Evolutionary conservation across 768 basidiomycete species (phyloP).

Genomic region (Collybiopsis luxurians): DNA sequence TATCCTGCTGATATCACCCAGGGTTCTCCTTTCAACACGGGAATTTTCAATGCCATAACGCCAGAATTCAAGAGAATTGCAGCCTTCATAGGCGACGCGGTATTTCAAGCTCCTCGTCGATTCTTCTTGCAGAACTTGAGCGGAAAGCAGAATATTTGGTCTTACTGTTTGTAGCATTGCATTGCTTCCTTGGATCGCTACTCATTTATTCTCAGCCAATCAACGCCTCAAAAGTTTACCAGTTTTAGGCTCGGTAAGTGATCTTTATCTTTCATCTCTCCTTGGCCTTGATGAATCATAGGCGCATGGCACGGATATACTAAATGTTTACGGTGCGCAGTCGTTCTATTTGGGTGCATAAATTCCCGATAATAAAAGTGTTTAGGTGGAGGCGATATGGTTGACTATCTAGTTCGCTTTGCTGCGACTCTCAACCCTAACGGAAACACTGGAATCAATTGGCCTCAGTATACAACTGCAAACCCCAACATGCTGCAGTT

Average conservation of each 20-base stretch:
- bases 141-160: constrained; percentile 34
- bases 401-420: constrained; percentile 27
- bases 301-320: constrained; percentile 23
- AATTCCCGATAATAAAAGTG: no score
- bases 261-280: no score
- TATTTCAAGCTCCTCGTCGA: constrained; percentile 35
- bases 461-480: constrained; percentile 29
- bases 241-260: constrained; percentile 24
- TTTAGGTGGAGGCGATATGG: constrained; percentile 16
- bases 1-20: constrained; percentile 23
- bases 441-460: constrained; percentile 2
- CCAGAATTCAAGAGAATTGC: constrained; percentile 36
- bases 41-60: constrained; percentile 21
- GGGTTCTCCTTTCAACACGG: constrained; percentile 38
- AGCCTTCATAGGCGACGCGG: constrained; percentile 31
- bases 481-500: constrained; percentile 23
- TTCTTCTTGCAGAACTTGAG: constrained; percentile 28
- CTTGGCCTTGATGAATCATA: constrained; percentile 7
- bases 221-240: constrained; percentile 23
- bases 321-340: constrained; percentile 15
- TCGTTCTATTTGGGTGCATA: no score
- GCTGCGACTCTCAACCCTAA: constrained; percentile 10
- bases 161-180: constrained; percentile 29
- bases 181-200: background rate
- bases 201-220: constrained; percentile 16